A percentile compares a stretch with the other conserved stretches of the same genome.
phyloP scores from a whole-genome alignment of 495 filamentous ascomycete species.

The Daldinia childiae region DNA sequence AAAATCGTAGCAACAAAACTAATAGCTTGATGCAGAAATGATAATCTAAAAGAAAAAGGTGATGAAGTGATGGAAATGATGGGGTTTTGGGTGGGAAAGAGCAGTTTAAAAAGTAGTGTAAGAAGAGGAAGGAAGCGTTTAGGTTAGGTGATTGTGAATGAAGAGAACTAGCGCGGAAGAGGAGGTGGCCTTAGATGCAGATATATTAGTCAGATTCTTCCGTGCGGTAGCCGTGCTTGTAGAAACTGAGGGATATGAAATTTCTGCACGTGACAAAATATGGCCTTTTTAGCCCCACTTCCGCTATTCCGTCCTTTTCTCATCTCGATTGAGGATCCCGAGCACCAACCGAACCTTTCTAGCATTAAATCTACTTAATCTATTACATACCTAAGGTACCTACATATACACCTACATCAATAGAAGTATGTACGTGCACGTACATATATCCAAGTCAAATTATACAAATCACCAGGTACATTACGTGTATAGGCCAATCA shows the following conservation, averaged over 20 bases:
- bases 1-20: conserved; percentile 1
- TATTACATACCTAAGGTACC: too few relatives aligned
- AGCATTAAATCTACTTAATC: neutral
- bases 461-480: too few relatives aligned
- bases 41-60: conserved; percentile 10
- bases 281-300: neutral
- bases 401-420: too few relatives aligned
- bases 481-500: neutral
- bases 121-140: conserved; percentile 23
- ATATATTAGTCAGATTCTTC: conserved; percentile 24
- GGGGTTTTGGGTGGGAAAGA: conserved; percentile 9
- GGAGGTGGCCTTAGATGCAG: conserved; percentile 18
- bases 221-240: too few relatives aligned
- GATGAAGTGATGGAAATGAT: conserved; percentile 33
- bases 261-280: neutral
- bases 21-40: conserved; percentile 12
- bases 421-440: too few relatives aligned
- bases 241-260: neutral
- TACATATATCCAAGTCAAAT: too few relatives aligned
- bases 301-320: neutral
- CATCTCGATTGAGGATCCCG: neutral
- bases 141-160: neutral
- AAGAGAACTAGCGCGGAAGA: conserved; percentile 26
- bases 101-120: neutral
- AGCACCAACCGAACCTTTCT: neutral